Evolutionary conservation across 2,329 filamentous ascomycete genomes (phyloP).

Genomic region (Xylaria sp.): DNA sequence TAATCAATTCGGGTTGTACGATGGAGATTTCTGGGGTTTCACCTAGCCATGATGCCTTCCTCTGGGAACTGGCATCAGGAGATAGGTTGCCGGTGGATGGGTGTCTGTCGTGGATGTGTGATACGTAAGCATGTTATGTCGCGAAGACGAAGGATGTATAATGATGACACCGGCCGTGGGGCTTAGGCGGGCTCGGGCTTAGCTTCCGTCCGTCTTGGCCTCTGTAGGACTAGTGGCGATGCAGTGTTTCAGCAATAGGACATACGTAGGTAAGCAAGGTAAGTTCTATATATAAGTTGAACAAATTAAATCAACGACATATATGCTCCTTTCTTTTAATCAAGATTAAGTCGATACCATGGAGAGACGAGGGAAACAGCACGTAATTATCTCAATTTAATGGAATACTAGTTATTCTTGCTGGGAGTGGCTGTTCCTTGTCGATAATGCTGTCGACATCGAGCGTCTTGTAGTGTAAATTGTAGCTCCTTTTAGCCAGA

Average conservation of each 20-base stretch:
- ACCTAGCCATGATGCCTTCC: slow-evolving; percentile 29
- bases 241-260: slow-evolving; percentile 16
- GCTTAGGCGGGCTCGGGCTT: background rate
- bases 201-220: background rate
- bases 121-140: background rate
- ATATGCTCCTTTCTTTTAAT: too few species aligned
- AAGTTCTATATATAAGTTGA: too few species aligned
- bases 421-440: too few species aligned
- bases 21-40: background rate
- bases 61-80: slow-evolving; percentile 8
- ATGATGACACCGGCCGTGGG: slow-evolving; percentile 22
- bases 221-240: slow-evolving; percentile 20
- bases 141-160: slow-evolving; percentile 1
- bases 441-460: too few species aligned
- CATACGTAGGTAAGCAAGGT: background rate
- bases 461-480: too few species aligned
- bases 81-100: background rate
- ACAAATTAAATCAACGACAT: too few species aligned
- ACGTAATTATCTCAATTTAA: too few species aligned
- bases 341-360: too few species aligned
- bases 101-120: background rate
- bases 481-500: too few species aligned
- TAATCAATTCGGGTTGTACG: slow-evolving; percentile 17
- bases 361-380: too few species aligned
- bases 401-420: too few species aligned